phyloP scores from a whole-genome alignment of 139 green algal genomes.

The Micromonas pusilla region DNA sequence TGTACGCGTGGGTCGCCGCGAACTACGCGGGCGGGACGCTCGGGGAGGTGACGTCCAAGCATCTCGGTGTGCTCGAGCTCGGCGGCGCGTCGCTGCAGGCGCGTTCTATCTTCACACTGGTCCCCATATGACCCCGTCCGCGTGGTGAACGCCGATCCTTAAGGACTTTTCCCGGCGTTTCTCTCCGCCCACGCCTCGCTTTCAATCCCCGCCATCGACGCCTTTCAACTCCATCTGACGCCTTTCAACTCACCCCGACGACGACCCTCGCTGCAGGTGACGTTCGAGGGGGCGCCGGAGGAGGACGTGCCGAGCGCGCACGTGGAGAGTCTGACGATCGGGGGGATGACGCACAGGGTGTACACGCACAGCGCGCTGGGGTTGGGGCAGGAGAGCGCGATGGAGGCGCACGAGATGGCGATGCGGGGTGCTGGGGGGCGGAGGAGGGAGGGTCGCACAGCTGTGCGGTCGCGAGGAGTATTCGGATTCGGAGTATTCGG shows the following conservation, averaged over 20 bases:
- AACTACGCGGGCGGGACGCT: slow-evolving; percentile 10
- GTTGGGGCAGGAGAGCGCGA: not conserved
- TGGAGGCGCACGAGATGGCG: not conserved
- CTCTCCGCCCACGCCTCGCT: too few species aligned
- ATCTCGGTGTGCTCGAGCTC: slow-evolving; percentile 16
- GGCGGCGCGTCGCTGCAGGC: not conserved
- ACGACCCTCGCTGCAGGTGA: too few species aligned
- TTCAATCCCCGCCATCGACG: too few species aligned
- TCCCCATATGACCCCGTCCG: too few species aligned
- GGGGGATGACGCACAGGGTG: not conserved
- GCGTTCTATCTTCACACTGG: too few species aligned
- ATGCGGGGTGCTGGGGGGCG: not conserved
- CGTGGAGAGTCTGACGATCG: not conserved
- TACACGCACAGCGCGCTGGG: not conserved
- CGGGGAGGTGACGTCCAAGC: not conserved
- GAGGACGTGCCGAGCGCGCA: not conserved
- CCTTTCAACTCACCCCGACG: too few species aligned
- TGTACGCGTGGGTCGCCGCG: slow-evolving; percentile 13
- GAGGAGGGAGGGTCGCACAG: not conserved
- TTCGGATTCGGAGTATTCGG: too few species aligned
- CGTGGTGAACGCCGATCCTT: too few species aligned
- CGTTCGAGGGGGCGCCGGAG: not conserved
- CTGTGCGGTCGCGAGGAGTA: too few species aligned
- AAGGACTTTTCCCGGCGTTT: too few species aligned
- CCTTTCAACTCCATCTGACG: too few species aligned